Evolutionary conservation across 2,329 filamentous ascomycete species (phyloP), one percentile per base, ranked within the genome.

Genomic region (Ascosphaera acerosa): DNA sequence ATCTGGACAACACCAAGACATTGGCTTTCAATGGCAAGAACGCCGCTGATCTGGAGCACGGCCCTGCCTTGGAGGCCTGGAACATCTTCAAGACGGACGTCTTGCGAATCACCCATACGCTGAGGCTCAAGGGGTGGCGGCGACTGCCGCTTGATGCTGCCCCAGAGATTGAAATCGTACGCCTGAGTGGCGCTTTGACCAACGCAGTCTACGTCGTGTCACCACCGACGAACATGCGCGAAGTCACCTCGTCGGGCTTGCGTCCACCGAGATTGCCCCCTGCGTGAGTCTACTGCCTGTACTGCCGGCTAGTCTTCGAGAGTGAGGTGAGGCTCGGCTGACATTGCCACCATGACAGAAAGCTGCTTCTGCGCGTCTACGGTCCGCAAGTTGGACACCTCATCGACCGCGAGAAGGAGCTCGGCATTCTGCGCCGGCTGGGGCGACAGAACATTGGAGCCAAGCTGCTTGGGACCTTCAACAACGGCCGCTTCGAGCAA

Each of bases 151-250:
- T 59, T 42, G 52, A 56, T 17, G 33, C 43, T 23, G 47, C 53
- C 23, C 39, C 41, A 33, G 53, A 60, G 30, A 47, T 61, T 32
- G 48, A 58, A 33, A 50, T 60, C 35, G 43, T 57, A 22, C 48
- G 58, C 23, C 47, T 64, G 25, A 92, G 84, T 48, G 87, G 87
- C 36, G 87, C 87, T 6, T 55, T 97, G 40, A 97, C 87, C 14
- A 97, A 97, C 47, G 81, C 84, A 7, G 82, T 97, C 20, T 97
- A 94, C 46, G 81, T 91, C 31, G 81, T 94, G 15, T 75, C 70
- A 2, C 82, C 84, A 2, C 82, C 84, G 0, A 57, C 65, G 23
- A 60, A 75, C 20, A 41, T 81, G 7, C 52, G 57, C 19, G 40
- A 28, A 28, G 26, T 14, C 5, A 28, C 26, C n/a, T 28, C 6